Base-by-base conservation (phyloP, 164 flowering plant species). In the Cinnamomum micranthum region DNA sequence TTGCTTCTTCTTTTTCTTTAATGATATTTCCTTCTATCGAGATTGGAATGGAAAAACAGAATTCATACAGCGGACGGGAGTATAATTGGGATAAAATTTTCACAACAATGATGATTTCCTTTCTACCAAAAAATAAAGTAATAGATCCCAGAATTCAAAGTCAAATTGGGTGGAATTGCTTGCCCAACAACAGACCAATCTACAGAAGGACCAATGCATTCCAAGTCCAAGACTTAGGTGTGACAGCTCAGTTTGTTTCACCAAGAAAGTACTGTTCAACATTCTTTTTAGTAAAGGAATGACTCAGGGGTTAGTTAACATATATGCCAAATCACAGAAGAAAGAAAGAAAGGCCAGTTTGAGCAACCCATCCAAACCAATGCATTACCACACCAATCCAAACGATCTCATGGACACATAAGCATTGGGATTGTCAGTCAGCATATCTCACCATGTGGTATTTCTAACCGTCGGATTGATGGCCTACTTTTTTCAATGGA, bases 101-200 rank as follows among this genome's bases (percentile, higher is more conserved):
- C 1, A 25, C 27, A 25, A 25, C 27, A 1, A 25, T 2, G 3
- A 27, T 27, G 6, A 31, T 31, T 31, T 4, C 6, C 5, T 31
- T 31, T 5, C 0, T 31, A 31, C 6, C 35, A 31, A 31, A 4
- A 4, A 63, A 63, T 23, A 23, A 19, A 19, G 1, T 2, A 19
- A 63, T 10, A 92, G 80, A 82, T n/a, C 71, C 85, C 15, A 23
- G 4, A 4, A n/a, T 47, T 41, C 7, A 28, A 27, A 28, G 15
- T 17, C 10, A 12, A 52, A 20, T 2, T 14, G 27, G 64, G 6
- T 68, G 67, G 25, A 25, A 23, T 64, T 14, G 4, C 24, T 24
- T 20, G n/a, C n/a, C 64, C 24, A 20, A 60, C 23, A 60, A 23
- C 15, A 60, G 64, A 60, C 22, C 64, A 6, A 10, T 67, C 35